Percentiles rank a stretch among this genome's conserved stretches.
Evolutionary conservation across 106 monocot genomes (phyloP).

Genomic region (Dioscorea alata): DNA sequence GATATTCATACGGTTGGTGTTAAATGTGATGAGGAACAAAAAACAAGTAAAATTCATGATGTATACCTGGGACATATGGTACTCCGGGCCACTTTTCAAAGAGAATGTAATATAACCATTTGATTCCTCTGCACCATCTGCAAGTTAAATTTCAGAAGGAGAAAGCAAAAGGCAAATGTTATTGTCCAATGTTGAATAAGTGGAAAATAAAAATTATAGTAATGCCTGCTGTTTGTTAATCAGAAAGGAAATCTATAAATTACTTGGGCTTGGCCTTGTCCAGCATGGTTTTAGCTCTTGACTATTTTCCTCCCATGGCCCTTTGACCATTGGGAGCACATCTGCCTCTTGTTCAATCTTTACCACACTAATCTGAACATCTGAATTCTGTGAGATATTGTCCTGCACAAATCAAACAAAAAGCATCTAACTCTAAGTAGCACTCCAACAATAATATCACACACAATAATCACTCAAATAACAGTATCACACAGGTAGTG

Average conservation of each 20-base stretch:
- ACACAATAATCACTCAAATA: background rate
- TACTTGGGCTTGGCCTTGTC: constrained; percentile 58
- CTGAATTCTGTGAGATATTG: constrained; percentile 15
- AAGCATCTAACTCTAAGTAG: too few species aligned
- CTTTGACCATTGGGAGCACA: background rate
- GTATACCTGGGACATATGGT: constrained; percentile 76
- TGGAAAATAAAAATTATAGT: background rate
- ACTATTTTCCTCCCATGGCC: constrained; percentile 23
- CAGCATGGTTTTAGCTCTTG: constrained; percentile 61
- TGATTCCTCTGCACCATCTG: constrained; percentile 28
- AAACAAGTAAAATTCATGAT: background rate
- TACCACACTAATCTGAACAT: constrained; percentile 27
- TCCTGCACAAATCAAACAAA: constrained; percentile 10
- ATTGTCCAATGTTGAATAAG: background rate
- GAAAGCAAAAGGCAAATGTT: background rate
- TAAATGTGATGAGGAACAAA: background rate
- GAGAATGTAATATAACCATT: constrained; percentile 87
- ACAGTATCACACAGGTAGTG: background rate
- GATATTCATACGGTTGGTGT: too few species aligned
- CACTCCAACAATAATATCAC: background rate
- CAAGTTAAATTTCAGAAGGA: background rate
- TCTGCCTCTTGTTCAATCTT: constrained; percentile 17
- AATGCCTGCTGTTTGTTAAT: background rate
- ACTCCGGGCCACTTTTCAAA: constrained; percentile 65
- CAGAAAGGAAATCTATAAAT: background rate